Base-by-base conservation (phyloP, 1,139 yeast species). In the Nakaseomyces bracarensis region DNA sequence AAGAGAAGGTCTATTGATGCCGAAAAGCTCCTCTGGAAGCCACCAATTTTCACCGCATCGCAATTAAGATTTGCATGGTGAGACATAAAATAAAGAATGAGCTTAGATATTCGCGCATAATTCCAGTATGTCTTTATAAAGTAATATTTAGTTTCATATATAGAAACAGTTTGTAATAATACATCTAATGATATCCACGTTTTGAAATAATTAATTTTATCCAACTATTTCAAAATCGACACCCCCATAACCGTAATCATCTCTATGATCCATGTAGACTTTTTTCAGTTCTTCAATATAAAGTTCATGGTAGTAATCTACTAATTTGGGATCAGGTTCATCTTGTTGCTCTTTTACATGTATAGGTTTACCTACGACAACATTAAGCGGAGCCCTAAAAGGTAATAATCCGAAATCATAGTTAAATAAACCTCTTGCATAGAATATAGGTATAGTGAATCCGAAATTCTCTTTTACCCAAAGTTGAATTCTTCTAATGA, bases 51-150 rank as follows among this genome's bases (percentile, higher is more conserved):
- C 61, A 89, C 96, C 1, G 96, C 97, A 16, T 89, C 95, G 43
- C 97, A 91, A 68, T 68, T 91, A 56, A 72, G 97, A 53, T 91
- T 91, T 64, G 97, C 96, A 2, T 89, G 96, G 96, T 89, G 66
- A 62, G 11, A 4, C n/a, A 6, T 16, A 5, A 10, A 30, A 10
- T 7, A 9, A n/a, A n/a, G n/a, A n/a, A n/a, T n/a, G n/a, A n/a
- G n/a, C n/a, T n/a, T n/a, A n/a, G n/a, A n/a, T n/a, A n/a, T n/a
- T n/a, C n/a, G n/a, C n/a, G n/a, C n/a, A n/a, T n/a, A 18, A 31
- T 15, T 11, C 35, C 35, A 3, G 31, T 36, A 26, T 18, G 21
- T 26, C 22, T 36, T 14, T 22, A 22, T 14, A 19, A 7, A 23
- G 8, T 3, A 14, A 14, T 14, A 28, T 8, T 13, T 14, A 15